Evolutionary conservation across 768 basidiomycete species (phyloP), one percentile per base, ranked within the genome.

Genomic region (Suillus brevipes): DNA sequence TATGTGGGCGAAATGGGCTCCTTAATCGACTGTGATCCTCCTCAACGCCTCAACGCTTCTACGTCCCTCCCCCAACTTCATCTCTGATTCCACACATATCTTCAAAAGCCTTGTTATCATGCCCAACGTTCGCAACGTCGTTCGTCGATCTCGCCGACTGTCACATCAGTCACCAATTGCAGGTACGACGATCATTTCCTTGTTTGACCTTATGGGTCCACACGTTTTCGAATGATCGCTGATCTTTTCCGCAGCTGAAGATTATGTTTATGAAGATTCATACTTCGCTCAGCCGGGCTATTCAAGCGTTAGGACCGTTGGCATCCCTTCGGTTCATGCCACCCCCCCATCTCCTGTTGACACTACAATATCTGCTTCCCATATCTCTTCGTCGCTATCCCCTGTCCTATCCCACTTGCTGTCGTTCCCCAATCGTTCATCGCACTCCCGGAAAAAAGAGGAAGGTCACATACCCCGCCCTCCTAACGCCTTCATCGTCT

Each of bases 401-500:
- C 12, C 68, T 42, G 66, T 62, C 60, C 4, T 72, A 37, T 12
- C 68, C 61, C 74, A 75, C 9, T 73, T 78, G 60, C 68, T 74
- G 55, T 67, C 72, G 3, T 72, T 73, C 60, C 36, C 68, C 2
- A 73, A 73, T 25, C 77, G 78, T 37, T 74, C 78, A n/a, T 79
- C 82, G 9, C 82, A 83, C 62, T 74, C 74, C 0, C 79, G 80
- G 63, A 80, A 77, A 67, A 77, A 75, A 71, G 76, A 73, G 71
- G 76, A 71, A 12, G 81, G 80, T 42, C 87, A 87, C 72, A 84
- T 94, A 43, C 87, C 87, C 38, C 87, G 93, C 16, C 94, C 94
- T 2, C 83, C 90, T 63, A 96, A 95, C 71, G 89, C 92, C 12
- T 96, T 94, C 81, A 92, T 94, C 77, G 79, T 94, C 65, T 94